A percentile compares a stretch with the other conserved stretches of the same genome.
Conservation (phyloP, 805 yeast genomes). For the Yarrowia divulgata region DNA sequence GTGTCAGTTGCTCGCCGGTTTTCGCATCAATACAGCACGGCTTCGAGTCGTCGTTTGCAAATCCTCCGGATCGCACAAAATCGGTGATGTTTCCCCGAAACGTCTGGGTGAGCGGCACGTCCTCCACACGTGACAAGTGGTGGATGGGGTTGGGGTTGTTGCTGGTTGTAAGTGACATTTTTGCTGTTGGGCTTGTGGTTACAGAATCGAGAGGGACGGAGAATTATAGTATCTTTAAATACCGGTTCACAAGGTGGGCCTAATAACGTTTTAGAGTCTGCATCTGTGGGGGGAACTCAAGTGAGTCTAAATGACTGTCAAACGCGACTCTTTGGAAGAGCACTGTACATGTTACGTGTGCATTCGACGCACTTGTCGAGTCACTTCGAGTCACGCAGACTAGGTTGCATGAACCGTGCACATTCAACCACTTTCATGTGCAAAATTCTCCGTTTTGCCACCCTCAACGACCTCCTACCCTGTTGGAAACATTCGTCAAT, state of each 20-base stretch:
- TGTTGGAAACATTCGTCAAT: background rate
- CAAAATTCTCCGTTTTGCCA: constrained; percentile 1
- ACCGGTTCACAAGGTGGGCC: too few relatives aligned
- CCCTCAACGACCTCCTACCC: background rate
- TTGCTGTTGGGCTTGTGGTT: background rate
- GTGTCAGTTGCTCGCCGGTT: constrained; percentile 20
- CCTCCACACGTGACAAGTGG: background rate
- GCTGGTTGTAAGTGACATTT: background rate
- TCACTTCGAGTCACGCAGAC: background rate
- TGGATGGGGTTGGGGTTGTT: background rate
- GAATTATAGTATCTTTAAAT: too few relatives aligned
- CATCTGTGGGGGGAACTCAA: too few relatives aligned
- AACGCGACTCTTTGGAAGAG: too few relatives aligned
- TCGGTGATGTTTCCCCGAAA: constrained; percentile 30
- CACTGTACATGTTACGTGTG: too few relatives aligned
- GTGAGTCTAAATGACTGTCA: too few relatives aligned
- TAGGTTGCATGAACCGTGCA: background rate
- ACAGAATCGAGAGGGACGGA: too few relatives aligned
- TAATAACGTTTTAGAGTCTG: too few relatives aligned
- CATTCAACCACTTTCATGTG: background rate
- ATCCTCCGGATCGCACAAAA: constrained; percentile 24
- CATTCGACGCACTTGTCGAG: background rate
- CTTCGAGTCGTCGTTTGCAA: constrained; percentile 13
- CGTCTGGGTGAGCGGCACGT: background rate
- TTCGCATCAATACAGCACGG: constrained; percentile 33